A percentile compares a stretch with the other conserved stretches of the same genome.
Evolutionary conservation across 2,329 filamentous ascomycete genomes (phyloP).

Genomic region (Helotiales sp.): DNA sequence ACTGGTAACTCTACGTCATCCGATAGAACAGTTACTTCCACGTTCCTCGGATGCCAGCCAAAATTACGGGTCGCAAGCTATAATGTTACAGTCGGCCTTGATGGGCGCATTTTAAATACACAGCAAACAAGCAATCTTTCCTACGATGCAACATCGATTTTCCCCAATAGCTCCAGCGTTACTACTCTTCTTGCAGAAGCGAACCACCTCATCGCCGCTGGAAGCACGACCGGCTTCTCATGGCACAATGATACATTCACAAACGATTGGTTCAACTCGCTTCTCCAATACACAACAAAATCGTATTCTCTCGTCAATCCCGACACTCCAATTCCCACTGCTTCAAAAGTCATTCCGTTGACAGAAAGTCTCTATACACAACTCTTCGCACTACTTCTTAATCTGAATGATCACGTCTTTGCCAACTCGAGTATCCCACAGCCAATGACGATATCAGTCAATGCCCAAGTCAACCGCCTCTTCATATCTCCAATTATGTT

Average conservation of each 20-base stretch:
- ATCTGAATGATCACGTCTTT: conserved; percentile 44
- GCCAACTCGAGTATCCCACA: too few relatives aligned
- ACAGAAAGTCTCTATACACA: conserved; percentile 36
- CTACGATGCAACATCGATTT: neutral
- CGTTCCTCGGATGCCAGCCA: conserved; percentile 39
- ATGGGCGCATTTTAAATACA: conserved; percentile 10
- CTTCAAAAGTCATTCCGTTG: conserved; percentile 25
- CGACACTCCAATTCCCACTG: conserved; percentile 32
- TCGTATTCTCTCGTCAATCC: conserved; percentile 38
- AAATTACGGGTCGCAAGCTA: conserved; percentile 35
- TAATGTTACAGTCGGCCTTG: conserved; percentile 36
- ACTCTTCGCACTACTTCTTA: conserved; percentile 46
- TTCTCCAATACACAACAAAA: conserved; percentile 39
- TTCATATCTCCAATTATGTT: conserved; percentile 51
- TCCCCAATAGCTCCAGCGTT: neutral
- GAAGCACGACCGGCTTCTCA: neutral
- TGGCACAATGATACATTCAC: conserved; percentile 52
- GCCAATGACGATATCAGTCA: neutral
- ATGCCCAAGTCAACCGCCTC: conserved; percentile 36
- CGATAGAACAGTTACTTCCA: conserved; percentile 1
- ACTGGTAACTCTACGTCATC: neutral
- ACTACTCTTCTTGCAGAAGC: neutral
- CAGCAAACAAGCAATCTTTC: neutral
- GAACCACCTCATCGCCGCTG: conserved; percentile 7
- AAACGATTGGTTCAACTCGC: conserved; percentile 47